phyloP scores from a whole-genome alignment of 2,329 filamentous ascomycete species.

The Torrubiellomyces zombiae region DNA sequence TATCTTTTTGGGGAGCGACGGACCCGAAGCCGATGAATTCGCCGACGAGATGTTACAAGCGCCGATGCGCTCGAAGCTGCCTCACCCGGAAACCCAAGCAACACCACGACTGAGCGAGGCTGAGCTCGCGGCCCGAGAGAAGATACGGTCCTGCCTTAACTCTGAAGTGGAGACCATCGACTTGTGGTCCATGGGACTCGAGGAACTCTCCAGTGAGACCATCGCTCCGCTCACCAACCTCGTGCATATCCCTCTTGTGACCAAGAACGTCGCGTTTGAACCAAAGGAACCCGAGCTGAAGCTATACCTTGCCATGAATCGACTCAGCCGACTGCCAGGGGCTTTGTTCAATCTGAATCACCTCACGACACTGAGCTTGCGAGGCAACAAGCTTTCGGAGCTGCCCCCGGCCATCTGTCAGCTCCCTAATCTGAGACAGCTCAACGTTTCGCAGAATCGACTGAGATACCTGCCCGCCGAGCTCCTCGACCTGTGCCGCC shows the following conservation, averaged over 20 bases:
- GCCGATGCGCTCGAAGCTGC: conserved; percentile 18
- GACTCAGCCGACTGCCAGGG: conserved; percentile 36
- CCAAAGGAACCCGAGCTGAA: conserved; percentile 41
- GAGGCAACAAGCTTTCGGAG: conserved; percentile 44
- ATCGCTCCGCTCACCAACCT: conserved; percentile 40
- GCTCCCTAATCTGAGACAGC: conserved; percentile 38
- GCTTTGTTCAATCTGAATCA: conserved; percentile 45
- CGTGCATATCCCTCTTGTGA: conserved; percentile 33
- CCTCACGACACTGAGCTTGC: conserved; percentile 48
- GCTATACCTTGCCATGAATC: conserved; percentile 45
- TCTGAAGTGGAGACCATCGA: conserved; percentile 42
- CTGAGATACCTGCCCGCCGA: conserved; percentile 46
- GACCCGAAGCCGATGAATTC: conserved; percentile 25
- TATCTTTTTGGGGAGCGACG: conserved; percentile 50
- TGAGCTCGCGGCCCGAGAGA: conserved; percentile 27
- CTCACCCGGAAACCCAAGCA: conserved; percentile 11
- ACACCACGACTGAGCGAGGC: conserved; percentile 18
- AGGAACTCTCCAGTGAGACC: conserved; percentile 36
- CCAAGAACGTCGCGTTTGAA: conserved; percentile 41
- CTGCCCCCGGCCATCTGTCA: conserved; percentile 43
- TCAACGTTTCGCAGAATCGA: conserved; percentile 50
- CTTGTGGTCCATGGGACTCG: conserved; percentile 39
- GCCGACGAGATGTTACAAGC: conserved; percentile 14
- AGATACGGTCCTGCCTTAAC: conserved; percentile 38
- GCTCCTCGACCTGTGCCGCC: conserved; percentile 37